Base-by-base conservation (phyloP, 495 filamentous ascomycete genomes). In the Bombardia bombarda region DNA sequence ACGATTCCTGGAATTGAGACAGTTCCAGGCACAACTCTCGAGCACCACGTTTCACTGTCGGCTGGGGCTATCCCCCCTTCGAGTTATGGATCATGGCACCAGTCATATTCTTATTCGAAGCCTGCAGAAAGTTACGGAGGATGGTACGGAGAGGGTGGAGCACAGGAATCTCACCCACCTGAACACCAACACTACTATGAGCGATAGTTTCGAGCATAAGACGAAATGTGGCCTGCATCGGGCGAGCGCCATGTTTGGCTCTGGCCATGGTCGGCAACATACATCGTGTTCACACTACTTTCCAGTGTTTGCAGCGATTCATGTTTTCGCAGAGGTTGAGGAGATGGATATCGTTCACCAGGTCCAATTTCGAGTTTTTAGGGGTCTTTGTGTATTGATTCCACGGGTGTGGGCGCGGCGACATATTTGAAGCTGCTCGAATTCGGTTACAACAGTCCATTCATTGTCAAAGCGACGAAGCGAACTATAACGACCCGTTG, bases 1-100 rank as follows among this genome's bases (percentile, higher is more conserved):
- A 64, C 53, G 6, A 65, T 66, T 14, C 60, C 60, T 0, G 58
- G 60, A 32, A 57, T 65, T 7, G 65, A 67, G 39, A 61, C 53
- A 17, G 50, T 61, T 4, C 51, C 65, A 0, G 62, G 61, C 12
- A 58, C 57, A n/a, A 55, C 56, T 7, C 22, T 62, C 7, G 55
- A 56, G 17, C 52, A 51, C 32, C 51, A 60, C 8, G 57, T 55
- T 13, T 65, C 65, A 24, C 51, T 70, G 25, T 70, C 67, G 0
- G 65, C 67, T 13, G 65, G 62, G 8, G 65, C 67, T 6, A 57
- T 60, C 8, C 61, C 65, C 5, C 54, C 63, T 7, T 38, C 62
- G n/a, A 52, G 49, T 18, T 72, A 72, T 48, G 49, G 58, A 4
- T 47, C 59, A 12, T 71, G 69, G 69, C 65, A 65, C 30, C 68